Percentiles rank a stretch among this genome's conserved stretches.
phyloP scores from a whole-genome alignment of 768 basidiomycete genomes.

The Asterophora parasitica region DNA sequence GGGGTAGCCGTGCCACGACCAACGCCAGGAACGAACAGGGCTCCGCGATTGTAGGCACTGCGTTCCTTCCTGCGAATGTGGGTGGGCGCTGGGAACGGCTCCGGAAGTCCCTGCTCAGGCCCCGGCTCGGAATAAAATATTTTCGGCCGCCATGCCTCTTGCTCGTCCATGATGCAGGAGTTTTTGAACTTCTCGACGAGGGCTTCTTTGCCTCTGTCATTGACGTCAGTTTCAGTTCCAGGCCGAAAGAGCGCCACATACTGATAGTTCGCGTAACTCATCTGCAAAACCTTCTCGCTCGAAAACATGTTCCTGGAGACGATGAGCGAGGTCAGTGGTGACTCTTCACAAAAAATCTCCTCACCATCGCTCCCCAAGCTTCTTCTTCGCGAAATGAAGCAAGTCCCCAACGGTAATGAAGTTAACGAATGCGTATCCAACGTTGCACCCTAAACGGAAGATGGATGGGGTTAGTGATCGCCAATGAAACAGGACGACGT shows the following conservation, averaged over 20 bases:
- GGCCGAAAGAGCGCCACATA: slow-evolving; percentile 32
- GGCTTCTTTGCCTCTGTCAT: slow-evolving; percentile 78
- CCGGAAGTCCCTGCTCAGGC: slow-evolving; percentile 64
- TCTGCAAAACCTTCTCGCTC: slow-evolving; percentile 85
- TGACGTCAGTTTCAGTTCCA: neutral
- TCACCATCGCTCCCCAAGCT: slow-evolving; percentile 79
- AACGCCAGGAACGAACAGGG: slow-evolving; percentile 46
- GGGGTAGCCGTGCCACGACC: slow-evolving; percentile 11
- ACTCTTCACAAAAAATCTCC: slow-evolving; percentile 14
- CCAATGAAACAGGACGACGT: neutral
- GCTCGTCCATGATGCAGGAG: slow-evolving; percentile 85
- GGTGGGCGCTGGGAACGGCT: slow-evolving; percentile 80
- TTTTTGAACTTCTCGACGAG: slow-evolving; percentile 92
- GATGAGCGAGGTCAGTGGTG: slow-evolving; percentile 7
- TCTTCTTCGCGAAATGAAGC: slow-evolving; percentile 65
- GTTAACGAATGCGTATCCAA: slow-evolving; percentile 87
- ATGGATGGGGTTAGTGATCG: slow-evolving; percentile 3
- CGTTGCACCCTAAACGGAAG: slow-evolving; percentile 56
- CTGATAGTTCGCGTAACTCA: slow-evolving; percentile 94
- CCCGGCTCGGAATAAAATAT: slow-evolving; percentile 77
- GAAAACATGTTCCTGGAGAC: slow-evolving; percentile 80
- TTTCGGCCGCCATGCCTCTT: slow-evolving; percentile 77
- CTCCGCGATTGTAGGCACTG: slow-evolving; percentile 74
- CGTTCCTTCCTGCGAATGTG: slow-evolving; percentile 79
- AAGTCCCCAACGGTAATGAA: slow-evolving; percentile 79